Base-by-base conservation (phyloP, 2,329 filamentous ascomycete genomes). In the Talaromyces sp. region DNA sequence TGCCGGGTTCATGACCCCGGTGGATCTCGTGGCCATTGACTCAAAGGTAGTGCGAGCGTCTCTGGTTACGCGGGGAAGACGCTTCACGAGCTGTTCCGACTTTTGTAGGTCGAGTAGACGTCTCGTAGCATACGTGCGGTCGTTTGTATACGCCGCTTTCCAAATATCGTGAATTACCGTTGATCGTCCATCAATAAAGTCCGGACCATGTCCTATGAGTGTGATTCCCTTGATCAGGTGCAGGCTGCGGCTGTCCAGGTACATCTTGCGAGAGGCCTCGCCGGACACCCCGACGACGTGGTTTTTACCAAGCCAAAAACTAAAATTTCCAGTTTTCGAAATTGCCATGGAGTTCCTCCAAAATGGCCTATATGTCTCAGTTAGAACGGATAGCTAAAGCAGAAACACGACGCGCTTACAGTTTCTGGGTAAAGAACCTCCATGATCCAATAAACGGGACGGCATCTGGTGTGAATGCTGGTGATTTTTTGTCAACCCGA, bases 281-380 rank as follows among this genome's bases (percentile, higher is more conserved):
- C 59, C 59, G 12, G 30, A 42, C 6, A 60, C 51, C 14, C 59
- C 59, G 12, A 60, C 53, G 14, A 60, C 36, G 28, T 60, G 59
- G 28, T 60, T 55, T 30, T 51, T 60, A 4, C 59, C 59, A 3
- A 60, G 51, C 59, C 59, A 60, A n/a, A 60, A 60, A 52, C 59
- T 60, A 9, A 60, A 60, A 31, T 60, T 55, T 14, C 59, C 52
- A 3, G 59, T 56, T 28, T 56, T 60, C 3, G 59, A 60, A 7
- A 31, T 7, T 36, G 3, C n/a, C 51, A 56, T 34, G n/a, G 59
- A 31, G 23, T 36, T 54, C 18, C 42, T 47, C 59, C 52, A 51
- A 27, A 60, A 60, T 16, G 16, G 30, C 10, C 59, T 60, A 23
- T 42, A 8, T 7, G 28, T 55, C n/a, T 23, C 34, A 42, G n/a